Evolutionary conservation across 2,329 filamentous ascomycete species (phyloP), one percentile per base, ranked within the genome.

Genomic region (Acarospora socialis): DNA sequence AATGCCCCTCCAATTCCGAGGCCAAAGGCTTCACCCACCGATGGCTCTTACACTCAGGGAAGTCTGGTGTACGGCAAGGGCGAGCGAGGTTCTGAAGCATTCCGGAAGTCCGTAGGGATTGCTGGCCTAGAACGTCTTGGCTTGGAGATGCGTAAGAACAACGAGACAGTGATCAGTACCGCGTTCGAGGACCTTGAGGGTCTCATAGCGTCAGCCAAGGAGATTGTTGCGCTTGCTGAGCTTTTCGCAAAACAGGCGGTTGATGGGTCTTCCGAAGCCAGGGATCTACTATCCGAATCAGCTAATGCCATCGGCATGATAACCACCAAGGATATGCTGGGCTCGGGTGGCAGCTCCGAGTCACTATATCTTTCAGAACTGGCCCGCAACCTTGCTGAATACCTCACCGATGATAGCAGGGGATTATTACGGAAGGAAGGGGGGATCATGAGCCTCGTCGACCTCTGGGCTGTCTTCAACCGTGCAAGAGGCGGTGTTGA

Each of bases 101-200:
- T 16, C 25, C 32, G 19, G 45, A 81, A 79, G 42, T 73, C 77
- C 0, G 81, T 83, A 3, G 90, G 90, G 2, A 94, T 98, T 45
- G 87, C 87, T 7, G 87, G 86, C 0, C 66, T 98, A 2, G 90
- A 98, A 53, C 77, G 83, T 46, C 73, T 84, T 39, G 81, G 83
- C 0, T 58, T 87, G 4, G 81, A 86, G 45, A 72, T 84, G 48
- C 78, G 83, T 35, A 87, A 82, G 58, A 93, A 92, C 53, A 95
- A 94, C 46, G 84, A 94, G 54, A 59, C 83, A 7, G 77, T 94
- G 30, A 93, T 98, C 42, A 87, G 87, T 16, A 84, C 73, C 42
- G 86, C 90, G 0, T 98, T 98, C 47, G 87, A 94, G 51, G 90
- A 98, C 48, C 69, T 98, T 0, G 87, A 95, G 51, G 86, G 90